Evolutionary conservation across 345 rosid species (phyloP).

Genomic region (Rhodamnia rubescens): DNA sequence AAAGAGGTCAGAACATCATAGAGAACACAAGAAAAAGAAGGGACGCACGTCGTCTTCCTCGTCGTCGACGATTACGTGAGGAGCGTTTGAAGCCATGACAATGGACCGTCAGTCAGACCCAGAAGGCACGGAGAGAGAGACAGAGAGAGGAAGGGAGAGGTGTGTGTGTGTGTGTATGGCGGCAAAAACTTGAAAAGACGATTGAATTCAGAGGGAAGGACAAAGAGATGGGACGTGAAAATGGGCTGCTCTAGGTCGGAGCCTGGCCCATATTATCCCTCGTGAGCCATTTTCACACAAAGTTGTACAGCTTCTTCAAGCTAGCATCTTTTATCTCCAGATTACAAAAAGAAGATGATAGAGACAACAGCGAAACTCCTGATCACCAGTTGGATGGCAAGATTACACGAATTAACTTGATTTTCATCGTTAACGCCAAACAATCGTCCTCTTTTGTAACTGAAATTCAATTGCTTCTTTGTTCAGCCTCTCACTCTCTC

Average conservation of each 20-base stretch:
- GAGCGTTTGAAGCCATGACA: constrained; percentile 23
- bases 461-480: no score
- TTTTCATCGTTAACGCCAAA: no score
- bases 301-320: no score
- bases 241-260: background rate
- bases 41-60: constrained; percentile 35
- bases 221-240: background rate
- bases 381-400: no score
- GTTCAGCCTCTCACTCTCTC: no score
- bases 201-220: background rate
- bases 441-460: no score
- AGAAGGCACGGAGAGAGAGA: background rate
- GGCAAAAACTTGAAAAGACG: constrained; percentile 18
- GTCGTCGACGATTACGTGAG: constrained; percentile 22
- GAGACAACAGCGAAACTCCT: no score
- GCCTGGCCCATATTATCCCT: background rate
- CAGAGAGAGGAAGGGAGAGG: background rate
- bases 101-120: background rate
- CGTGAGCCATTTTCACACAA: no score
- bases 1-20: background rate
- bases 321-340: no score
- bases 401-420: no score
- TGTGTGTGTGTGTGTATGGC: constrained; percentile 2
- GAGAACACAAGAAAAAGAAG: background rate
- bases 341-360: no score